Base-by-base conservation (phyloP, 75 land plant genomes). In the Cunninghamia lanceolata region DNA sequence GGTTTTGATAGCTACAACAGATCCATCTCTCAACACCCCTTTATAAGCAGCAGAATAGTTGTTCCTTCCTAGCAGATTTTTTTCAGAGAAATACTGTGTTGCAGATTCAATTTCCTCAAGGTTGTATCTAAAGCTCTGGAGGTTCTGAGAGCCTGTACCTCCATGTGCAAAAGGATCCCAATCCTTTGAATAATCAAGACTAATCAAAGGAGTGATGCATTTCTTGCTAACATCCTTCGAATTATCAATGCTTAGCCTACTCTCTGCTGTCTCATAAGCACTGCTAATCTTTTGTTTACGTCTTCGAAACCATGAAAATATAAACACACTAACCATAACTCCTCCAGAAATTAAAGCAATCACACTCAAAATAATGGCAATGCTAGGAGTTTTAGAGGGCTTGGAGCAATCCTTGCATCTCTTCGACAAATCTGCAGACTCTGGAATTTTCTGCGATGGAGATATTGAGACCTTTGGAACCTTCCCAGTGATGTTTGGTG, bases 81-180 rank as follows among this genome's bases (percentile, higher is more conserved):
- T 89, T 70, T 94, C 96, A 10, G 98, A 94, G 89, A 97, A 97
- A 89, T 92, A 92, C 86, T 96, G 98, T 13, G 99, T 96, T 11
- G 99, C 98, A 4, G 89, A 84, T 84, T 97, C 99, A 7, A 97
- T 89, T 88, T 96, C 99, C 50, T 97, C 95, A 34, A 96, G 80
- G 82, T 94, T 91, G 89, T 93, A 94, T 85, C 91, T 86, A 43
- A 90, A 94, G 78, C 86, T 92, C 86, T 90, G 89, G 17, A 87
- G 83, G 42, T 73, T 86, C 8, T 89, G 70, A 2, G 86, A 86
- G 28, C 50, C 82, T 43, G 52, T 53, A 40, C 82, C 50, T 79
- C 28, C 86, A 76, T 89, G 89, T 15, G 87, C 86, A 81, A 91
- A 47, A 5, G 93, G 93, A 40, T 91, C 92, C 94, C 93, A 94